Base-by-base conservation (phyloP, 495 filamentous ascomycete genomes). In the Paragyromitra xinjiangensis region DNA sequence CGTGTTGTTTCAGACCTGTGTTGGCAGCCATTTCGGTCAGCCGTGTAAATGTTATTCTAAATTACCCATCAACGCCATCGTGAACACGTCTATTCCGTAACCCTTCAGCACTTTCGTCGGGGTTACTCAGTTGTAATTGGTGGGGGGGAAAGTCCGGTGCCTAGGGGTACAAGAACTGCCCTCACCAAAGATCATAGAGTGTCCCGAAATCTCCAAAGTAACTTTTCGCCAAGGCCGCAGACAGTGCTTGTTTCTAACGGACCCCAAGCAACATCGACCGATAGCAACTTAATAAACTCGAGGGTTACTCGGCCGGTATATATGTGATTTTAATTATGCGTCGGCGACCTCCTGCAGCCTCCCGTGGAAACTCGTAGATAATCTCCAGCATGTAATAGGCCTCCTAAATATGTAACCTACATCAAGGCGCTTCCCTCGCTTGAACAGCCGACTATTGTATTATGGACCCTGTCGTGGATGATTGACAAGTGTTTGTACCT, bases 261-360 rank as follows among this genome's bases (percentile, higher is more conserved):
- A 58, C 69, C 44, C 53, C n/a, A 37, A 55, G 51, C 37, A 12
- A 37, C 66, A 64, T 26, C 66, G 66, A 71, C 71, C 66, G 66
- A 39, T 55, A 34, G 11, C 26, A 56, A 53, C 39, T 45, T n/a
- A 45, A 48, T 37, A 40, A 55, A 62, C 64, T 48, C 37, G 51
- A 70, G 56, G 67, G 24, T 37, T 63, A 45, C 26, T 53, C 45
- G 58, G 44, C 50, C 11, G 64, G 73, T 71, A 71, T 75, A 71
- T 71, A 75, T 75, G 73, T 44, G 64, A 74, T 69, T 26, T 24
- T 34, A 69, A 34, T 58, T 71, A 75, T 75, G 56, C 66, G 73
- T 64, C 66, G 73, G 66, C 73, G 73, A 75, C 73, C 72, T 64
- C 55, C 67, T 75, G 73, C 73, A 62, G 67, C 45, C 22, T 71